A percentile compares a stretch with the other conserved stretches of the same genome.
These are phyloP conservation scores for Trichoderma simmonsii DNA, from an alignment of 2,329 filamentous ascomycete genomes.

Conservation along the genomic window DNA sequence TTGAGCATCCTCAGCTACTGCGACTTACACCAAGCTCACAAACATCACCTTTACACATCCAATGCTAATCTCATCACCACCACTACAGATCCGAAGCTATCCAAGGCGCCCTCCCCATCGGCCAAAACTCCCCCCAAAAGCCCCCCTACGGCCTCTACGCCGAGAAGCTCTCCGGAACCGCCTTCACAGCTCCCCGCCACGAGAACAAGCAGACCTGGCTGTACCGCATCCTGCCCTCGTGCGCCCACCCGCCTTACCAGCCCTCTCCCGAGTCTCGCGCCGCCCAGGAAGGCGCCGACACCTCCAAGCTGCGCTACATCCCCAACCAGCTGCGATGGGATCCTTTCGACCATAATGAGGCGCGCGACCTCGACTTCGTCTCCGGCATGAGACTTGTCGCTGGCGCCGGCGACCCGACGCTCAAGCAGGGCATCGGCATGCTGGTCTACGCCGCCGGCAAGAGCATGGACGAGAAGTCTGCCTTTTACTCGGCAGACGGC, in stretches of 20 bases:
- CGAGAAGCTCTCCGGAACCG: conserved; percentile 71
- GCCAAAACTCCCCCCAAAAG: conserved; percentile 79
- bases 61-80: background rate
- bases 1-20: background rate
- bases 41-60: background rate
- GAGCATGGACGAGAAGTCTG: conserved; percentile 70
- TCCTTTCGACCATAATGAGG: conserved; percentile 69
- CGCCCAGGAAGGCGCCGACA: conserved; percentile 24
- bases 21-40: background rate
- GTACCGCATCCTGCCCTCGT: conserved; percentile 65
- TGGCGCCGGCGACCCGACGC: conserved; percentile 73
- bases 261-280: conserved; percentile 36
- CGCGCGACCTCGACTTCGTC: conserved; percentile 48
- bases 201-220: conserved; percentile 71
- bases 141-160: conserved; percentile 75
- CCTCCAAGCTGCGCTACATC: conserved; percentile 34
- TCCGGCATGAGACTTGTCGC: conserved; percentile 65
- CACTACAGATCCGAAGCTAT: conserved; percentile 69
- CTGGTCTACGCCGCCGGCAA: conserved; percentile 76
- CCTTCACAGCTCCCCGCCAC: conserved; percentile 67
- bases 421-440: conserved; percentile 77
- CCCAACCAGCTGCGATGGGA: conserved; percentile 86
- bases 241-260: conserved; percentile 56
- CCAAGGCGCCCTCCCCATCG: conserved; percentile 68
- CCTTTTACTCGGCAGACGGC: conserved; percentile 82